Base-by-base conservation (phyloP, 2,329 filamentous ascomycete species). In the Sarocladium oryzae region DNA sequence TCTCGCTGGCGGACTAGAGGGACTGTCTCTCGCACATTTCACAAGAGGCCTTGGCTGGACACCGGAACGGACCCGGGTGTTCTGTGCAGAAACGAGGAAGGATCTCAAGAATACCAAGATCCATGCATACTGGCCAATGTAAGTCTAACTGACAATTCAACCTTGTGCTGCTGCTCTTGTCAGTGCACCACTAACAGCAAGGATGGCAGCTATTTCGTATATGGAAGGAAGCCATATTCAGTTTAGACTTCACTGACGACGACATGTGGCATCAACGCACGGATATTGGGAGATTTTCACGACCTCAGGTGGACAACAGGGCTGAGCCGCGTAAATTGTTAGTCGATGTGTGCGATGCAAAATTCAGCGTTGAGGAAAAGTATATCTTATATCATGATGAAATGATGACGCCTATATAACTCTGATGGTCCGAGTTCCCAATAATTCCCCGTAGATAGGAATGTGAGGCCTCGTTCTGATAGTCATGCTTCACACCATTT, bases 121-220 rank as follows among this genome's bases (percentile, higher is more conserved):
- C 2, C 63, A 67, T 45, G 60, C 58, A 2, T 65, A 65, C 33
- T 62, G 54, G 51, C 59, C 56, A 0, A 53, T 62, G 58, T 63
- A 40, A 59, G 57, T 56, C 21, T 20, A 13, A 2, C n/a, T 11
- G 4, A 26, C 30, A 10, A 7, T 23, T 40, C 16, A 11, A 7
- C 23, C 23, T 23, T 9, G 9, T 40, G 5, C 40, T 28, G 40
- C n/a, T 26, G 21, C 8, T 30, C n/a, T n/a, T n/a, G n/a, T 28
- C 7, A 15, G 16, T 13, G 8, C 18, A 18, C 13, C 13, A 18
- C 16, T 16, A 21, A 16, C 11, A 10, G 18, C 36, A 20, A 8
- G 7, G 13, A 7, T 30, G 8, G 8, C n/a, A 48, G 43, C 24
- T 48, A 48, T 23, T 48, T 48, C 15, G 43, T 48, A 5, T 48